Base-by-base conservation (phyloP, 2,329 filamentous ascomycete genomes). In the Cucurbitaria berberidis region DNA sequence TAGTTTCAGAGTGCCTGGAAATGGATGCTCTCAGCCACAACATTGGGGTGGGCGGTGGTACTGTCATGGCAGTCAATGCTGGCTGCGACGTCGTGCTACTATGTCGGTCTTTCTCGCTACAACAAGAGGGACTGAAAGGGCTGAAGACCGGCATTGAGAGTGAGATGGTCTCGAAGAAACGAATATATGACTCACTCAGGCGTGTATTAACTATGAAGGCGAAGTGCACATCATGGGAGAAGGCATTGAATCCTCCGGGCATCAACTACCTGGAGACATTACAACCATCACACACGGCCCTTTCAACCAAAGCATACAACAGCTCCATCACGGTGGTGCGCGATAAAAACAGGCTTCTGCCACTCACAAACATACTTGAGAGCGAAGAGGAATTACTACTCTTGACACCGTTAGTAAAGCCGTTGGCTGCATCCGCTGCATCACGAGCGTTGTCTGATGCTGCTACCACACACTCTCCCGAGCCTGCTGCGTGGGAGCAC, bases 21-120 rank as follows among this genome's bases (percentile, higher is more conserved):
- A 98, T 98, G 93, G 93, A 97, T 69, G 92, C 93, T 0, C 83
- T 98, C 8, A 95, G 91, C 60, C 91, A 96, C 69, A 96, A 97
- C 66, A 95, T 98, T 44, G 93, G 93, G n/a, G 92, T 99, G 16
- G 92, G 93, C 63, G 93, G 95, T 35, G 95, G 95, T 11, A 96
- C 93, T 0, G 91, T 98, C 64, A 97, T 97, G 92, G 95, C 95
- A 3, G 90, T 97, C 45, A 95, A 96, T 73, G 93, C 95, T 27
- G 95, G 95, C 13, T 98, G 95, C 70, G 95, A 99, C 73, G 80
- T 98, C 47, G 86, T 97, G 5, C 83, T 97, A 5, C 84, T 97
- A 1, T 98, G 93, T 67, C 87, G 92, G 39, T 92, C 91, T 5
- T 96, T 92, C 64, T 87, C 90, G 32, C 88, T 93, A 18, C 93